phyloP scores from a whole-genome alignment of 805 yeast genomes.

The Cyberlindnera nakhonratchasimensis region DNA sequence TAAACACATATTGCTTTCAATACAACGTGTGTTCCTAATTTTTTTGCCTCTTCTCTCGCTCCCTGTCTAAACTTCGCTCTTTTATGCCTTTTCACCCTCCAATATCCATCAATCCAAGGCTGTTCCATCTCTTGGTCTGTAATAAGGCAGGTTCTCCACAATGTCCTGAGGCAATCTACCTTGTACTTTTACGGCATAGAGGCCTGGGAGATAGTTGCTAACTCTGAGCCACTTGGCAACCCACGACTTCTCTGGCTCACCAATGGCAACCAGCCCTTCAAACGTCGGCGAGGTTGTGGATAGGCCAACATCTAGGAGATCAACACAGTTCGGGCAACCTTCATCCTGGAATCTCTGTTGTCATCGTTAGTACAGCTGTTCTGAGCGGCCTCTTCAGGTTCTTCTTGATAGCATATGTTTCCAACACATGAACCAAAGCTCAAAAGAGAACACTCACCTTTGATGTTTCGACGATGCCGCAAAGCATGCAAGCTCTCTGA shows the following conservation, averaged over 20 bases:
- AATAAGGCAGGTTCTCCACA: slow-evolving; percentile 66
- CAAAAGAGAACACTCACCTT: slow-evolving; percentile 38
- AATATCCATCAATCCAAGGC: slow-evolving; percentile 48
- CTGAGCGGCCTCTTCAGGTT: too few relatives aligned
- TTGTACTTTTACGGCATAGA: slow-evolving; percentile 89
- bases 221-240: slow-evolving; percentile 95
- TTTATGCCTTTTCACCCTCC: background rate
- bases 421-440: background rate
- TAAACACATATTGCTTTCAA: too few relatives aligned
- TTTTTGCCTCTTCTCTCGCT: too few relatives aligned
- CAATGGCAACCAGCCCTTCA: slow-evolving; percentile 90
- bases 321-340: slow-evolving; percentile 97
- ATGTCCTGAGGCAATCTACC: slow-evolving; percentile 91
- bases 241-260: slow-evolving; percentile 86
- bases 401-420: background rate
- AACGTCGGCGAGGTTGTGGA: slow-evolving; percentile 90
- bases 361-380: too few relatives aligned
- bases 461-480: slow-evolving; percentile 87
- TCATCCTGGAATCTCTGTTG: slow-evolving; percentile 65
- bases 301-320: slow-evolving; percentile 82
- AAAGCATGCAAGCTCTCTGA: slow-evolving; percentile 89
- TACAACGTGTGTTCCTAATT: background rate
- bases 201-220: slow-evolving; percentile 81
- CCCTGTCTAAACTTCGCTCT: background rate
- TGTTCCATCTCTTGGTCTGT: slow-evolving; percentile 94